Base-by-base conservation (phyloP, 352 stramenopile genomes). In the Phytophthora multivora region DNA sequence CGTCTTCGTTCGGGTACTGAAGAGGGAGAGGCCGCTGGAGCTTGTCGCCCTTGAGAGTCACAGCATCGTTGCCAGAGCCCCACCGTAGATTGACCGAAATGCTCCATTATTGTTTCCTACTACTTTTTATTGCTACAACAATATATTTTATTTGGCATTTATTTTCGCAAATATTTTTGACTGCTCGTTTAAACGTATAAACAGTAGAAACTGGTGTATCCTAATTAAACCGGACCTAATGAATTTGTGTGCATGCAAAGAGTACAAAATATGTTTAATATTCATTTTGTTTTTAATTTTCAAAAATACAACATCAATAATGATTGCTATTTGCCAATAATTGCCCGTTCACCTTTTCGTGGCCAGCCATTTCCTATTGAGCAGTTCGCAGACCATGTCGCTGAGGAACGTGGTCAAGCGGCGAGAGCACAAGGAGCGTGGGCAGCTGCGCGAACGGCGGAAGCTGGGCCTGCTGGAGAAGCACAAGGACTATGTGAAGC, bases 361-460 rank as follows among this genome's bases (percentile, higher is more conserved):
- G 15, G 13, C 63, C 64, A 70, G 48, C 46, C 61, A 67, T 61
- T 59, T 25, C 23, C 36, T 13, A 35, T 42, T 26, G 15, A 45
- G 1, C 21, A 25, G 6, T 16, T 2, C 13, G 16, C 7, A 38
- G 3, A 43, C 25, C 23, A 80, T 70, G 69, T 80, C 96, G 56
- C 90, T 99, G 51, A 93, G 97, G 45, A 99, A 99, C 80, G 97
- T 97, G 26, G 96, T 99, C n/a, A 99, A 99, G 78, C 94, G 97
- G 28, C 85, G 97, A 52, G 97, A 97, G 59, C 97, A 99, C 93
- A 99, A 99, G 79, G 97, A 99, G 75, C 93, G 98, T 35, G 89
- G 95, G 16, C 97, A 99, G 77, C 96, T 97, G 19, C 69, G 70
- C 21, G 68, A 89, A 45, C 90, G 98, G 19, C 83, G 90, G 52